phyloP scores from a whole-genome alignment of 1,139 yeast species.

The Saccharomyces hybrid region DNA sequence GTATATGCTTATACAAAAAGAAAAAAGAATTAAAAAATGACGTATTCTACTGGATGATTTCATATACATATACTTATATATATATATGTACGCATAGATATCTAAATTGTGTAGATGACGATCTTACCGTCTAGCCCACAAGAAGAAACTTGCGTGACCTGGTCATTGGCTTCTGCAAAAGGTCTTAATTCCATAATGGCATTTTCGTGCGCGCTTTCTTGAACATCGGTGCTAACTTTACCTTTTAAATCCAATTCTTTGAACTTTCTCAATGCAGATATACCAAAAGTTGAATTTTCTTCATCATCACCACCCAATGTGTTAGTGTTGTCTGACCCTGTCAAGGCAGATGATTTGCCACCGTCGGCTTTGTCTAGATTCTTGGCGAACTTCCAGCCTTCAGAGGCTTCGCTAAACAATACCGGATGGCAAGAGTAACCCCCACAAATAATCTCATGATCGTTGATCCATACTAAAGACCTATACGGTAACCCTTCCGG shows the following conservation, averaged over 20 bases:
- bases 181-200: slow-evolving; percentile 65
- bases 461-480: slow-evolving; percentile 60
- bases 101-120: slow-evolving; percentile 45
- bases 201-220: slow-evolving; percentile 82
- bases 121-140: slow-evolving; percentile 89
- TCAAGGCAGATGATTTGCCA: slow-evolving; percentile 18
- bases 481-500: slow-evolving; percentile 77
- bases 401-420: slow-evolving; percentile 63
- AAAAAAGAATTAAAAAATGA: slow-evolving; percentile 6
- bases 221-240: slow-evolving; percentile 46
- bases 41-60: no score
- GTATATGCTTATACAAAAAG: neutral
- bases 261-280: slow-evolving; percentile 89
- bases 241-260: slow-evolving; percentile 95
- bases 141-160: slow-evolving; percentile 51
- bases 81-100: neutral
- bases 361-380: slow-evolving; percentile 50
- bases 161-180: slow-evolving; percentile 35
- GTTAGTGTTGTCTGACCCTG: slow-evolving; percentile 35
- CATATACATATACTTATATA: neutral
- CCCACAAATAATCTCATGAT: slow-evolving; percentile 67
- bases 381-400: slow-evolving; percentile 60
- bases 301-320: slow-evolving; percentile 43
- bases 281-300: slow-evolving; percentile 53
- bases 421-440: slow-evolving; percentile 93